Conservation (phyloP, 2,329 filamentous ascomycete species). For the Magnaporthiopsis poae region DNA sequence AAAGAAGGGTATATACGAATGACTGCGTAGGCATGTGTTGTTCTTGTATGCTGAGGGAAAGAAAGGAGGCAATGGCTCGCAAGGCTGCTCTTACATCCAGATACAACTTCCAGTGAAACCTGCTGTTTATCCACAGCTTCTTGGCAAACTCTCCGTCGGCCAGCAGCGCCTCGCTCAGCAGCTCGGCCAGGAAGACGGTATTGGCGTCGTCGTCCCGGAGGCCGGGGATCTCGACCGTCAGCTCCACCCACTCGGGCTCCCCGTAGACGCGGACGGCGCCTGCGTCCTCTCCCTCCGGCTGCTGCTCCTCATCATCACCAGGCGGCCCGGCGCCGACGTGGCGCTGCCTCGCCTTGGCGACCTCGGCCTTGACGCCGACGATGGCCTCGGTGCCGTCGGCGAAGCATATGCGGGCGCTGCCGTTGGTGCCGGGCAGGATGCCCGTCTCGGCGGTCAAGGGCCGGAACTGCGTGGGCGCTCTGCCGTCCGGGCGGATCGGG, state of each 20-base stretch:
- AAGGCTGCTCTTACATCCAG: conserved; percentile 61
- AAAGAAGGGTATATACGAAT: too few species aligned
- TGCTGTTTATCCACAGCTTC: conserved; percentile 73
- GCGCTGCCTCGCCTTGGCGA: conserved; percentile 55
- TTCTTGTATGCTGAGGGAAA: background rate
- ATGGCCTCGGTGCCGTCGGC: conserved; percentile 92
- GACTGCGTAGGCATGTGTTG: too few species aligned
- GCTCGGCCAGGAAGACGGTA: conserved; percentile 76
- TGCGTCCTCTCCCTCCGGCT: conserved; percentile 23
- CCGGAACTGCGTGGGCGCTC: conserved; percentile 75
- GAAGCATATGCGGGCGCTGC: conserved; percentile 86
- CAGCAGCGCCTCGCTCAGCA: conserved; percentile 79
- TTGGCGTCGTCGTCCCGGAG: conserved; percentile 81
- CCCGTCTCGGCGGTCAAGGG: conserved; percentile 82
- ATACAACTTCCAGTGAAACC: conserved; percentile 95
- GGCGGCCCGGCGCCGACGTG: conserved; percentile 15
- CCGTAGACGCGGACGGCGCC: conserved; percentile 28
- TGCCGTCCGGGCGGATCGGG: conserved; percentile 82
- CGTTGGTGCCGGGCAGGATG: conserved; percentile 80
- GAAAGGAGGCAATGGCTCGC: background rate
- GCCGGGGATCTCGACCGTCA: conserved; percentile 85
- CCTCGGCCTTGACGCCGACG: conserved; percentile 89
- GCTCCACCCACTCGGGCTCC: conserved; percentile 69
- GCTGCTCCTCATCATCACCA: conserved; percentile 16
- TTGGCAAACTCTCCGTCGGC: conserved; percentile 59